phyloP scores from a whole-genome alignment of 768 basidiomycete species.

The Termitomyces eurrhizus region DNA sequence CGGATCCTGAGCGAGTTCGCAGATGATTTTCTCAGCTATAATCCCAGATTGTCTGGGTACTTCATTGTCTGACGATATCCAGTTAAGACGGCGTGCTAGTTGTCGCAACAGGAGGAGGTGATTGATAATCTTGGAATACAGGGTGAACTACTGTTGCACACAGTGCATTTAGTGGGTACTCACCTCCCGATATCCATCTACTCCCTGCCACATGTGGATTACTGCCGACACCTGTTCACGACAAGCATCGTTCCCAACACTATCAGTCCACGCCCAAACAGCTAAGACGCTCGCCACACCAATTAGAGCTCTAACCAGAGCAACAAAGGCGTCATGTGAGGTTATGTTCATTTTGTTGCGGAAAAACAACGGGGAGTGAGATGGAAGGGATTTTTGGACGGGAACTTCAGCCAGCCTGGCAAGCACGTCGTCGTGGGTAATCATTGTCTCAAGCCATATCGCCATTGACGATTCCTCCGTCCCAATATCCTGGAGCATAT shows the following conservation, averaged over 20 bases:
- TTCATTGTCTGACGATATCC: slow-evolving; percentile 62
- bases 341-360: slow-evolving; percentile 22
- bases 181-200: slow-evolving; percentile 74
- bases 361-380: slow-evolving; percentile 38
- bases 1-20: slow-evolving; percentile 58
- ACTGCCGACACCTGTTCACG: slow-evolving; percentile 62
- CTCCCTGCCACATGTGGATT: slow-evolving; percentile 59
- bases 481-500: slow-evolving; percentile 57
- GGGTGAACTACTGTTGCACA: slow-evolving; percentile 8
- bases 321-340: slow-evolving; percentile 56
- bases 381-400: slow-evolving; percentile 26
- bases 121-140: slow-evolving; percentile 55
- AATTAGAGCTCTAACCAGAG: slow-evolving; percentile 61
- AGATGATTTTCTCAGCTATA: slow-evolving; percentile 66
- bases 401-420: slow-evolving; percentile 41
- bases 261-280: slow-evolving; percentile 79
- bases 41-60: slow-evolving; percentile 60
- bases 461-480: slow-evolving; percentile 66
- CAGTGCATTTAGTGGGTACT: slow-evolving; percentile 7
- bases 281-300: slow-evolving; percentile 66
- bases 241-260: slow-evolving; percentile 61
- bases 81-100: slow-evolving; percentile 66
- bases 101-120: slow-evolving; percentile 70
- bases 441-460: slow-evolving; percentile 70
- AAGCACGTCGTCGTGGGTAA: slow-evolving; percentile 50